Conservation (phyloP, 1,284 basidiomycete species). For the Gomphus sp. region DNA sequence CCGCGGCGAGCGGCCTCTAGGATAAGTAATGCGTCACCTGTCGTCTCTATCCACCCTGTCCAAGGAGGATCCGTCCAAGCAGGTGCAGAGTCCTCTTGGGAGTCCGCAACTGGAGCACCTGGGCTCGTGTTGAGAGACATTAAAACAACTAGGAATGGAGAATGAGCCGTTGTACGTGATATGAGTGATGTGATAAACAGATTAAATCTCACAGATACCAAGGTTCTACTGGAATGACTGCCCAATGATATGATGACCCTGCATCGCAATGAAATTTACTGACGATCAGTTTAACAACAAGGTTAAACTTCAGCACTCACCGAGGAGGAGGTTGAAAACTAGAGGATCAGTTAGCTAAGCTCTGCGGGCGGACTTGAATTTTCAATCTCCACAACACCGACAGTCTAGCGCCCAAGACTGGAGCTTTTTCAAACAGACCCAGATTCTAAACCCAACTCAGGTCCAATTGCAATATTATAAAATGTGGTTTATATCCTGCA, state of each 20-base stretch:
- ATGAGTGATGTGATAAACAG: neutral
- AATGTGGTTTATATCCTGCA: too few species aligned
- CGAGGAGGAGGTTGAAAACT: slow-evolving; percentile 11
- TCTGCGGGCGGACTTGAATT: slow-evolving; percentile 2
- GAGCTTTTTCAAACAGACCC: too few species aligned
- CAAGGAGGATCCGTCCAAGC: slow-evolving; percentile 76
- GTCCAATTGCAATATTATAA: too few species aligned
- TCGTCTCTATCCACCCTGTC: slow-evolving; percentile 91
- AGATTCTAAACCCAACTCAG: too few species aligned
- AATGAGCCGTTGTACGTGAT: neutral
- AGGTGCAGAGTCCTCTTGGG: slow-evolving; percentile 2
- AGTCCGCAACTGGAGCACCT: slow-evolving; percentile 11
- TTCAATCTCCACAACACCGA: slow-evolving; percentile 1
- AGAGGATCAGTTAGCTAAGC: slow-evolving; percentile 4
- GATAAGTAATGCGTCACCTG: slow-evolving; percentile 90
- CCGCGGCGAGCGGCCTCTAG: slow-evolving; percentile 90
- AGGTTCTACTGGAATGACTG: neutral
- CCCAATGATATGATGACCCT: neutral
- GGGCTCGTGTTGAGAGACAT: slow-evolving; percentile 8
- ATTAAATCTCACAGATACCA: neutral
- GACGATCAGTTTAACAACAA: slow-evolving; percentile 9
- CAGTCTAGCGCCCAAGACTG: neutral
- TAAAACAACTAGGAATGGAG: neutral
- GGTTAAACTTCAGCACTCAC: slow-evolving; percentile 11
- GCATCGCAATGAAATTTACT: slow-evolving; percentile 1